Evolutionary conservation across 2,329 filamentous ascomycete species (phyloP).

Genomic region (Aspergillus sp.): DNA sequence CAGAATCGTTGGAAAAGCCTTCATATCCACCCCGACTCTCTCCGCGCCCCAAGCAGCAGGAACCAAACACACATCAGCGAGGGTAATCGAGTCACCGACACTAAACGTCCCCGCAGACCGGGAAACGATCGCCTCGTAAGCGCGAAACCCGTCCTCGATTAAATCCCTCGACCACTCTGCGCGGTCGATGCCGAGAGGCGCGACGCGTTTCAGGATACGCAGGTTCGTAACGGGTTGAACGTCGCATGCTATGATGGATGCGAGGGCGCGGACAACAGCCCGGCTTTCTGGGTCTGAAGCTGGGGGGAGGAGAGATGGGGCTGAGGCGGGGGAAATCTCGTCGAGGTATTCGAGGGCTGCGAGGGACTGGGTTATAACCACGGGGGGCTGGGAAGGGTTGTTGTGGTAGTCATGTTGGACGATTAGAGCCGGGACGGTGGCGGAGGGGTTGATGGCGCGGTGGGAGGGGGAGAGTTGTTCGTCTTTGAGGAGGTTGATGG

Average conservation of each 20-base stretch:
- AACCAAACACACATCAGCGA: slow-evolving; percentile 57
- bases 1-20: slow-evolving; percentile 44
- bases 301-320: slow-evolving; percentile 44
- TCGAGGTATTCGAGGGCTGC: slow-evolving; percentile 61
- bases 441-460: slow-evolving; percentile 49
- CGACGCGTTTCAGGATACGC: slow-evolving; percentile 48
- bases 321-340: slow-evolving; percentile 45
- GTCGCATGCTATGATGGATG: slow-evolving; percentile 52
- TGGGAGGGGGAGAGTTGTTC: slow-evolving; percentile 49
- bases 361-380: slow-evolving; percentile 53
- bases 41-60: slow-evolving; percentile 57
- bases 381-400: neutral
- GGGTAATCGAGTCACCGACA: slow-evolving; percentile 50
- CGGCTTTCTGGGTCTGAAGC: slow-evolving; percentile 35
- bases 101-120: slow-evolving; percentile 46
- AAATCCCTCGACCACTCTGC: slow-evolving; percentile 50
- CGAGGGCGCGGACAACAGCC: slow-evolving; percentile 51
- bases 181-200: slow-evolving; percentile 39
- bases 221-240: slow-evolving; percentile 59
- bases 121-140: slow-evolving; percentile 48
- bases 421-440: slow-evolving; percentile 52
- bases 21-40: slow-evolving; percentile 51
- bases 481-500: slow-evolving; percentile 51
- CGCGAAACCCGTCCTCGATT: slow-evolving; percentile 50
- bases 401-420: slow-evolving; percentile 20